Conservation (phyloP, 164 flowering plant species). For the Santalum album region DNA sequence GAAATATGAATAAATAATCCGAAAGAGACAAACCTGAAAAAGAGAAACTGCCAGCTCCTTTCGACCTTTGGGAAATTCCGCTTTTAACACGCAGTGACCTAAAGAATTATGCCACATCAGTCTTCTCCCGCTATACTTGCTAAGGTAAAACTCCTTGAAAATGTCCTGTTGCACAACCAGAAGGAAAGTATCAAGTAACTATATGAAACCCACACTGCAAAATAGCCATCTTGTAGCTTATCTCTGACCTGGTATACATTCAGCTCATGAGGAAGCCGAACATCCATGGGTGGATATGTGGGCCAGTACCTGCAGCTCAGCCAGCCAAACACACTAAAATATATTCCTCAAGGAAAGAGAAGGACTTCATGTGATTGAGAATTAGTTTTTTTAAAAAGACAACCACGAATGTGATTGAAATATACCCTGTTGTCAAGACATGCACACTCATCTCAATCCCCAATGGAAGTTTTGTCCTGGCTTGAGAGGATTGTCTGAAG, state of each 20-base stretch:
- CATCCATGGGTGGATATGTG: slow-evolving; percentile 91
- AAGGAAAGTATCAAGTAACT: neutral
- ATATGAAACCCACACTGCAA: neutral
- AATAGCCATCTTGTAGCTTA: neutral
- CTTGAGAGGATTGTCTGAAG: slow-evolving; percentile 85
- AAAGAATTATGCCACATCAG: slow-evolving; percentile 94
- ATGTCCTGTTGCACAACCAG: slow-evolving; percentile 48
- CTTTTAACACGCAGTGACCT: slow-evolving; percentile 87
- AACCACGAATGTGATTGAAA: no score
- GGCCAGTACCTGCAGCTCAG: slow-evolving; percentile 77
- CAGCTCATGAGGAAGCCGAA: slow-evolving; percentile 83
- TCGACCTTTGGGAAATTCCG: slow-evolving; percentile 76
- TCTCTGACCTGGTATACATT: slow-evolving; percentile 74
- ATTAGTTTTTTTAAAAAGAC: slow-evolving; percentile 3
- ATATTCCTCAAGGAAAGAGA: neutral
- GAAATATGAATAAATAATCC: neutral
- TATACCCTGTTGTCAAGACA: slow-evolving; percentile 90
- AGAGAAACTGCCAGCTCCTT: slow-evolving; percentile 91
- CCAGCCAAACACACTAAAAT: slow-evolving; percentile 4
- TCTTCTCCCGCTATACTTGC: slow-evolving; percentile 87
- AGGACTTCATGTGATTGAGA: neutral
- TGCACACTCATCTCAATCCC: slow-evolving; percentile 95
- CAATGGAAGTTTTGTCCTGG: slow-evolving; percentile 82
- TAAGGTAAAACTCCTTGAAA: slow-evolving; percentile 83
- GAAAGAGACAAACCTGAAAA: slow-evolving; percentile 58